Conservation (phyloP, 208 protist species). For the Naegleria fowleri region DNA sequence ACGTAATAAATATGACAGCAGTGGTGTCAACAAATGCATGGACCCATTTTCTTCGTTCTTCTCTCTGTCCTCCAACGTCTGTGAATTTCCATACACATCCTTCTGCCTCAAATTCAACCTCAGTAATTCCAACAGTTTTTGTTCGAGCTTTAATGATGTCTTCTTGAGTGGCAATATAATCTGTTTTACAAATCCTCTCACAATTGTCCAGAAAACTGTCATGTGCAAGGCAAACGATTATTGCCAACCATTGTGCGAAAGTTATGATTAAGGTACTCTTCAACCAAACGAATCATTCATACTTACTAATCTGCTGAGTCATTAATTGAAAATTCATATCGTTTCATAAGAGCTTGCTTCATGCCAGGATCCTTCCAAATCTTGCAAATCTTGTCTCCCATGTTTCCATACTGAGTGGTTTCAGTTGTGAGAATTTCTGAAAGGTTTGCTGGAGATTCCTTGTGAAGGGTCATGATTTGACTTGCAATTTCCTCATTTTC, state of each 20-base stretch:
- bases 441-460: neutral
- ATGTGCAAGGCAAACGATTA: conserved; percentile 6
- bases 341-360: conserved; percentile 34
- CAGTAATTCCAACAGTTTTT: conserved; percentile 27
- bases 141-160: conserved; percentile 28
- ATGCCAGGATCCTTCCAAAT: conserved; percentile 52
- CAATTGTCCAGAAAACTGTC: neutral
- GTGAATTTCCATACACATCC: conserved; percentile 15
- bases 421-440: conserved; percentile 31
- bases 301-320: conserved; percentile 52
- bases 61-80: conserved; percentile 40
- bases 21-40: conserved; percentile 33
- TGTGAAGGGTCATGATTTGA: neutral
- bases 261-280: neutral
- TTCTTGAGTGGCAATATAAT: conserved; percentile 33
- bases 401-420: conserved; percentile 45
- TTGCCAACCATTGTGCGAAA: conserved; percentile 22
- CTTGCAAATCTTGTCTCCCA: conserved; percentile 41
- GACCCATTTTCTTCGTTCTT: conserved; percentile 42
- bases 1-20: conserved; percentile 35
- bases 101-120: conserved; percentile 18
- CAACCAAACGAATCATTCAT: conserved; percentile 47
- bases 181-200: neutral
- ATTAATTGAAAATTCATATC: conserved; percentile 50
- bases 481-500: neutral